These are phyloP conservation scores for Prunus mume DNA, from an alignment of 306 rosid genomes.

Conservation along the genomic window DNA sequence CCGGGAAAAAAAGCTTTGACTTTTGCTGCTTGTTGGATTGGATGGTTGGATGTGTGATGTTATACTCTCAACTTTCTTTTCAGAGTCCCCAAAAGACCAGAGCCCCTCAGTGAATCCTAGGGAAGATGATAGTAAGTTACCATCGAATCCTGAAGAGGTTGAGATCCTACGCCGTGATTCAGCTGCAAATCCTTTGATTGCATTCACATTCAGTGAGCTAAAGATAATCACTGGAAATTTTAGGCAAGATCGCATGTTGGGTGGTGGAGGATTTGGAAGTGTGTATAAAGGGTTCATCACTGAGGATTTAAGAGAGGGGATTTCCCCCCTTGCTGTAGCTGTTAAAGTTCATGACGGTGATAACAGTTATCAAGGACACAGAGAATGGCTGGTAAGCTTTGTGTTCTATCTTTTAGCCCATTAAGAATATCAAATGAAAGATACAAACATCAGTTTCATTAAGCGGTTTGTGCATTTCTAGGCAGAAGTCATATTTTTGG, in stretches of 20 bases:
- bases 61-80: slow-evolving; percentile 20
- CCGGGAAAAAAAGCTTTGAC: neutral
- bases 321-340: slow-evolving; percentile 68
- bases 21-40: neutral
- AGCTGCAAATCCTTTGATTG: slow-evolving; percentile 80
- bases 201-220: slow-evolving; percentile 68
- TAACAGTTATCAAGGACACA: slow-evolving; percentile 93
- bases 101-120: slow-evolving; percentile 39
- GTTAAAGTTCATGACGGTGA: slow-evolving; percentile 98
- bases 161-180: slow-evolving; percentile 85
- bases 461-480: slow-evolving; percentile 42
- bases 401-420: slow-evolving; percentile 12
- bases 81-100: slow-evolving; percentile 59
- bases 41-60: slow-evolving; percentile 9
- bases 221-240: slow-evolving; percentile 75
- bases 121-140: slow-evolving; percentile 57
- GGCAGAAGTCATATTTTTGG: slow-evolving; percentile 99
- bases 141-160: slow-evolving; percentile 92
- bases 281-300: slow-evolving; percentile 87
- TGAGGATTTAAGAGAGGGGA: slow-evolving; percentile 71
- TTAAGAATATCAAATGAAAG: slow-evolving; percentile 2
- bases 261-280: slow-evolving; percentile 98
- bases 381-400: slow-evolving; percentile 96
- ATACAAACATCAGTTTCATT: slow-evolving; percentile 20
- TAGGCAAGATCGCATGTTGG: slow-evolving; percentile 73